Evolutionary conservation across 768 basidiomycete species (phyloP).

Genomic region (Suillus spraguei): DNA sequence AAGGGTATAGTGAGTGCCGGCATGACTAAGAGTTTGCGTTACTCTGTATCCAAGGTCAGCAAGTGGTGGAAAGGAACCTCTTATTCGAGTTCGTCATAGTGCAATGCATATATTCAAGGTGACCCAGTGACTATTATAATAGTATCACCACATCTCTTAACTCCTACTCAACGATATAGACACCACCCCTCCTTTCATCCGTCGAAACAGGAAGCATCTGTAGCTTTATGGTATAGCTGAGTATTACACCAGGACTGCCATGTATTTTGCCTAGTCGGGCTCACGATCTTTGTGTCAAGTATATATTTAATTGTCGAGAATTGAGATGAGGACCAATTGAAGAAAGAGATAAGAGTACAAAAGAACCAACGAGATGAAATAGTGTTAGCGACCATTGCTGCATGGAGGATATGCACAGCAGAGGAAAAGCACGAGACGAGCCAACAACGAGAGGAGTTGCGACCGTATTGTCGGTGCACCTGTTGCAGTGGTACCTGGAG

Average conservation of each 20-base stretch:
- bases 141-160: background rate
- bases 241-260: conserved; percentile 1
- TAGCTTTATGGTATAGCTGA: conserved; percentile 4
- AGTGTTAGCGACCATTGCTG: too few relatives aligned
- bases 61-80: conserved; percentile 74
- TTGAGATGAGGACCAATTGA: background rate
- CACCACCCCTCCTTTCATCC: background rate
- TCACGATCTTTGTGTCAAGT: background rate
- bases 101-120: background rate
- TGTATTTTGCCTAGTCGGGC: conserved; percentile 1
- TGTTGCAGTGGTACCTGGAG: too few relatives aligned
- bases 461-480: too few relatives aligned
- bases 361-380: background rate
- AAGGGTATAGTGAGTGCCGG: conserved; percentile 90
- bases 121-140: background rate
- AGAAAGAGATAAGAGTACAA: background rate
- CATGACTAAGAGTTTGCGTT: conserved; percentile 73
- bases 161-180: conserved; percentile 1
- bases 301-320: background rate
- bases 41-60: conserved; percentile 72
- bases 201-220: background rate
- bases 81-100: conserved; percentile 14
- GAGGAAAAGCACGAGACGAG: too few relatives aligned
- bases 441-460: too few relatives aligned
- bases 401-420: too few relatives aligned